A percentile compares a stretch with the other conserved stretches of the same genome.
These are phyloP conservation scores for Mycena amicta DNA, from an alignment of 768 basidiomycete species.

Conservation along the genomic window DNA sequence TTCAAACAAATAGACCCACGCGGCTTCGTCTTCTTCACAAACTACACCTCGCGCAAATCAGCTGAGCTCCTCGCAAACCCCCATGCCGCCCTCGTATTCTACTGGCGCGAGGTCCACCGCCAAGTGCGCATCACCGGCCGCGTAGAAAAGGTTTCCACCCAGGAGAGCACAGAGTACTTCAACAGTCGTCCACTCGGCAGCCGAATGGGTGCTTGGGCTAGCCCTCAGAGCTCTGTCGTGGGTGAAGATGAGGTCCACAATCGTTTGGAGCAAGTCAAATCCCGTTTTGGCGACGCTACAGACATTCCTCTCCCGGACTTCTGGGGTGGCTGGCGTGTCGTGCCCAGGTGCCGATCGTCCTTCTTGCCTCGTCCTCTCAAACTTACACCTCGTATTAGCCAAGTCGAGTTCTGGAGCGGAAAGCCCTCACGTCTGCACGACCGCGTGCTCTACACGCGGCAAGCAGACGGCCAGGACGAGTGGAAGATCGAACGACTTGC, in stretches of 20 bases:
- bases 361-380: conserved; percentile 9
- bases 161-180: conserved; percentile 86
- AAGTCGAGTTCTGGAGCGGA: conserved; percentile 97
- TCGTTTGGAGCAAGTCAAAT: conserved; percentile 59
- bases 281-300: conserved; percentile 54
- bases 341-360: conserved; percentile 70
- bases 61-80: conserved; percentile 77
- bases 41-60: conserved; percentile 94
- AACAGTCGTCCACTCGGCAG: conserved; percentile 79
- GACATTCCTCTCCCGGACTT: conserved; percentile 82
- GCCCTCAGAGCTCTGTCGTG: conserved; percentile 82
- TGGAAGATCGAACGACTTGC: conserved; percentile 85
- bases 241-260: conserved; percentile 68
- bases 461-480: conserved; percentile 44
- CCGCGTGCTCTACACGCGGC: conserved; percentile 73
- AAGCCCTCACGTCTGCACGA: conserved; percentile 94
- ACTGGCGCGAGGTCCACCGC: conserved; percentile 85
- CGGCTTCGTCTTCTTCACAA: conserved; percentile 97
- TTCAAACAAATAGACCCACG: conserved; percentile 86
- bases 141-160: conserved; percentile 73
- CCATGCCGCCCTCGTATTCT: conserved; percentile 81
- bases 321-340: conserved; percentile 96
- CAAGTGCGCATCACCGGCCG: conserved; percentile 84
- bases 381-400: conserved; percentile 48
- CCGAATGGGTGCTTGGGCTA: conserved; percentile 91